These are phyloP conservation scores for Pulveroboletus sp. DNA, from an alignment of 768 basidiomycete genomes.

Conservation along the genomic window DNA sequence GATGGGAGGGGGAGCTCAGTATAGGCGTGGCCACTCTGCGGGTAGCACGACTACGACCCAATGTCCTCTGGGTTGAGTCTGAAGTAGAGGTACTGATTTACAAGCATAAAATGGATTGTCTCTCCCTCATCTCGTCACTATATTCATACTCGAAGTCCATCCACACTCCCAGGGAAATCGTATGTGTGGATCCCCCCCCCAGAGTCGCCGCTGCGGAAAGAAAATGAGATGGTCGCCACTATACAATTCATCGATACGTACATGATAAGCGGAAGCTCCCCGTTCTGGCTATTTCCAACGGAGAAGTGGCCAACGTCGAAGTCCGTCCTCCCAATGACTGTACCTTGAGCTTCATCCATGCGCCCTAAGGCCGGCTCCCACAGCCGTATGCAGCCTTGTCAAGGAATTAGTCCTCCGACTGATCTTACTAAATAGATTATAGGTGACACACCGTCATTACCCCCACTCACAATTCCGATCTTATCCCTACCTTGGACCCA, in stretches of 20 bases:
- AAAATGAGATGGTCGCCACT: conserved; percentile 18
- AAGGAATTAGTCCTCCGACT: conserved; percentile 3
- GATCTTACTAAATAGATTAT: neutral
- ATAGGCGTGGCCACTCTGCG: no score
- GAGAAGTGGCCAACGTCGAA: conserved; percentile 58
- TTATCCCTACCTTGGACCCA: conserved; percentile 47
- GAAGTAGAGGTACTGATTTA: conserved; percentile 5
- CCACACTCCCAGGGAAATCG: conserved; percentile 25
- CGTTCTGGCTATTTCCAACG: conserved; percentile 48
- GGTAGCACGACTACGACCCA: neutral
- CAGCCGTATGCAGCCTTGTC: conserved; percentile 60
- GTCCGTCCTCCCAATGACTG: conserved; percentile 45
- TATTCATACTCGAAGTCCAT: conserved; percentile 16
- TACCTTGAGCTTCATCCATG: conserved; percentile 40
- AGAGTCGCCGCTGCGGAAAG: conserved; percentile 40
- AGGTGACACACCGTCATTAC: conserved; percentile 52
- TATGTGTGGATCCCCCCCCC: conserved; percentile 47
- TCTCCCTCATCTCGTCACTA: neutral
- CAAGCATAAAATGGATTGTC: conserved; percentile 4
- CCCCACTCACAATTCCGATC: conserved; percentile 55
- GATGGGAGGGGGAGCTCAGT: neutral
- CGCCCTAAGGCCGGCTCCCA: conserved; percentile 54
- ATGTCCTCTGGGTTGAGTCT: neutral
- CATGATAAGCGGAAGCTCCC: conserved; percentile 58
- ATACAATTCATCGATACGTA: conserved; percentile 33